A percentile compares a stretch with the other conserved stretches of the same genome.
These are phyloP conservation scores for Neostapfia colusana DNA, from an alignment of 176 grass and related monocot species.

Conservation along the genomic window DNA sequence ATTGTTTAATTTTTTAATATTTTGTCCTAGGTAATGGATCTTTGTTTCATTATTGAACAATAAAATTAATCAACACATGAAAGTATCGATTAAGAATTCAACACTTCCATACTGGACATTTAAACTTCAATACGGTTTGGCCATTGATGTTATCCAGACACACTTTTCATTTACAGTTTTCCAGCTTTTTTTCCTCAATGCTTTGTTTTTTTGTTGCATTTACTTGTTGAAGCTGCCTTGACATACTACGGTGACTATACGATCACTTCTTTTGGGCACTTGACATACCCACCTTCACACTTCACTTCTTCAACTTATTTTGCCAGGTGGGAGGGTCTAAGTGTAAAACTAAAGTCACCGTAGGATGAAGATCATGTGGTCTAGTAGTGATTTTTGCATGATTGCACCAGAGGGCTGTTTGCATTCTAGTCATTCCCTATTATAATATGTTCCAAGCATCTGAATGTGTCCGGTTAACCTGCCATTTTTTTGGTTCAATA, in stretches of 20 bases:
- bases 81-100: neutral
- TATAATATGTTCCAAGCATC: neutral
- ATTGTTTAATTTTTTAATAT: neutral
- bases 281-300: too few relatives aligned
- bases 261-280: too few relatives aligned
- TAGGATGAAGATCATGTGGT: too few relatives aligned
- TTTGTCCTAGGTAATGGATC: neutral
- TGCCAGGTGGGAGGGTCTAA: too few relatives aligned
- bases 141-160: too few relatives aligned
- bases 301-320: too few relatives aligned
- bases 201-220: neutral
- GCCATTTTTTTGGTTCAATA: neutral
- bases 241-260: too few relatives aligned
- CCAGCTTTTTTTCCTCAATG: neutral
- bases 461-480: neutral
- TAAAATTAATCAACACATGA: neutral
- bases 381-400: too few relatives aligned
- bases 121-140: neutral
- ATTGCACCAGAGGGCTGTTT: too few relatives aligned
- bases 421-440: neutral
- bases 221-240: neutral
- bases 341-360: too few relatives aligned
- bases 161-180: too few relatives aligned
- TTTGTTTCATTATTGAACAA: slow-evolving; percentile 7
- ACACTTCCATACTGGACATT: neutral